Evolutionary conservation across 129 eudicot species (phyloP).

Genomic region (carrot (Daucus carota)): DNA sequence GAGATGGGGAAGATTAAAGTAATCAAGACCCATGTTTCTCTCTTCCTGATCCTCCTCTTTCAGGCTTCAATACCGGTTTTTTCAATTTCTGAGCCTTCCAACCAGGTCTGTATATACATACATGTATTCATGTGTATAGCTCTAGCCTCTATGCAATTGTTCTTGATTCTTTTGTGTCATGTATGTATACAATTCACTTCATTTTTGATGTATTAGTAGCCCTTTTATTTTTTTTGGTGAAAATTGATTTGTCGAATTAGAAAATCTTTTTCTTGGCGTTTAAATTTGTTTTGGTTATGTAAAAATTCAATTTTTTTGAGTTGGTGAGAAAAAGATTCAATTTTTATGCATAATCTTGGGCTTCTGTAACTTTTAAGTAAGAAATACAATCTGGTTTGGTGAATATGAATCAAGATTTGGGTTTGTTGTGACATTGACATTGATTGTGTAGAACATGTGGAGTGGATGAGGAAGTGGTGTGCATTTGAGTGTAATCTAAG

Average conservation of each 20-base stretch:
- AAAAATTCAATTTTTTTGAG: not conserved
- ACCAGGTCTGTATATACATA: not conserved
- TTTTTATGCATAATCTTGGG: not conserved
- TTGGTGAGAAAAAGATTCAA: too few species aligned
- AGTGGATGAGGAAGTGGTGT: not conserved
- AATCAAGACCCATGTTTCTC: not conserved
- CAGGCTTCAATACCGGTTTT: not conserved
- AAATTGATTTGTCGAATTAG: not conserved
- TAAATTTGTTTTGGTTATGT: not conserved
- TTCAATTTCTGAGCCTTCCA: not conserved
- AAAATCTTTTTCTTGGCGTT: not conserved
- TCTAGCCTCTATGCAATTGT: not conserved
- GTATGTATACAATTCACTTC: not conserved
- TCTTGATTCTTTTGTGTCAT: not conserved
- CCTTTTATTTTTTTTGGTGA: not conserved
- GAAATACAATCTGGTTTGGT: too few species aligned
- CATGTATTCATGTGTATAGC: not conserved
- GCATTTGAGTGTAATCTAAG: not conserved
- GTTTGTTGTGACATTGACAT: not conserved
- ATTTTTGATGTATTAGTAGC: not conserved
- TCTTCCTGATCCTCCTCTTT: not conserved
- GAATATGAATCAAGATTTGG: not conserved
- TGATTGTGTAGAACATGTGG: not conserved
- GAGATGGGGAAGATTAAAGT: slow-evolving; percentile 1
- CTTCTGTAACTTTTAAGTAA: too few species aligned